Percentiles rank a stretch among this genome's conserved stretches.
Conservation (phyloP, 1,284 basidiomycete species). For the Rhodotorula sp. region DNA sequence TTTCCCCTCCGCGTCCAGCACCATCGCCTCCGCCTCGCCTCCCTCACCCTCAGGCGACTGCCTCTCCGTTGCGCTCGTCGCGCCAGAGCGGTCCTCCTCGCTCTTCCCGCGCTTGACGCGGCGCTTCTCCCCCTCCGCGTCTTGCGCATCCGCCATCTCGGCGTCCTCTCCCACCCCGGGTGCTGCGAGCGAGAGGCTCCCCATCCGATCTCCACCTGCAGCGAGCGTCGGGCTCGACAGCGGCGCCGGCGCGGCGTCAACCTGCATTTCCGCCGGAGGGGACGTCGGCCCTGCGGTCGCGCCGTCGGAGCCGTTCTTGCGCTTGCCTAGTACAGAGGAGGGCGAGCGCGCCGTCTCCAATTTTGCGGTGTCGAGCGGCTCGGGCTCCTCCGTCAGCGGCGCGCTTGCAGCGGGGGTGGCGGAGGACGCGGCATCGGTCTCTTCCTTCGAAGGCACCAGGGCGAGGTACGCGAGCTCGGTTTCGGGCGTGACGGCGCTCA, state of each 20-base stretch:
- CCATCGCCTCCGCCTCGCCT: not conserved
- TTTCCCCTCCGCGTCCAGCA: not conserved
- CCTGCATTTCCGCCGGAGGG: not conserved
- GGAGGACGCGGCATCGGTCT: conserved; percentile 56
- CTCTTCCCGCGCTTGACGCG: not conserved
- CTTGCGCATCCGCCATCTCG: not conserved
- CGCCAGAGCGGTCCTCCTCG: conserved; percentile 5
- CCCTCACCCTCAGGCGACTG: not conserved
- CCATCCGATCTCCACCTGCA: not conserved
- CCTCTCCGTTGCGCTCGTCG: not conserved
- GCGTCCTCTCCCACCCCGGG: not conserved
- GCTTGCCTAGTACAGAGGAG: conserved; percentile 67
- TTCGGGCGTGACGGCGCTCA: conserved; percentile 73
- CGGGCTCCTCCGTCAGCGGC: not conserved
- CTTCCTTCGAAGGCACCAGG: conserved; percentile 82
- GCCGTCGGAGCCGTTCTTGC: conserved; percentile 55
- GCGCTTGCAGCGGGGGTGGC: not conserved
- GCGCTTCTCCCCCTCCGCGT: not conserved
- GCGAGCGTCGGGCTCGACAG: not conserved
- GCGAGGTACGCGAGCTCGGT: conserved; percentile 89
- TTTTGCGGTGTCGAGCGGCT: not conserved
- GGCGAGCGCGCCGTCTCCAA: not conserved
- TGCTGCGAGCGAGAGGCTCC: not conserved
- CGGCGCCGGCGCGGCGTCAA: not conserved
- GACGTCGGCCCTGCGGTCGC: not conserved